Conservation (phyloP, 1,284 basidiomycete species). For the Trichosporon sp. region DNA sequence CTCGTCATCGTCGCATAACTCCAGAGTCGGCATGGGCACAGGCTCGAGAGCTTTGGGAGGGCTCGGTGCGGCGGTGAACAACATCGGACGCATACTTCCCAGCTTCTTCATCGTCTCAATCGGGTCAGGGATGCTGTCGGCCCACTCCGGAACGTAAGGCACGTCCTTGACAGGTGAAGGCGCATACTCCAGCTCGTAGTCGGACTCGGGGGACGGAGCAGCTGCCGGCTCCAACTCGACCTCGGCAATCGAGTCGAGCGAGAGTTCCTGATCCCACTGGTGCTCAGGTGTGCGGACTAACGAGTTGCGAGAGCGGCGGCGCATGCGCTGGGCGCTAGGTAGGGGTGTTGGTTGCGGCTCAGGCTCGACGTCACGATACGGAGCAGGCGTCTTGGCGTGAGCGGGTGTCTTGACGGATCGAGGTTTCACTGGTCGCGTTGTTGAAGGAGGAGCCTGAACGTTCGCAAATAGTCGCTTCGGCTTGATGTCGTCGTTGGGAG, state of each 20-base stretch:
- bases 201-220: background rate
- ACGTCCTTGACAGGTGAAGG: slow-evolving; percentile 6
- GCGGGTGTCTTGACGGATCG: slow-evolving; percentile 11
- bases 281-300: slow-evolving; percentile 1
- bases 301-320: slow-evolving; percentile 19
- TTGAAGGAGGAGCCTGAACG: slow-evolving; percentile 1
- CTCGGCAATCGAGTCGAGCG: slow-evolving; percentile 34
- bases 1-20: slow-evolving; percentile 8
- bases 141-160: slow-evolving; percentile 17
- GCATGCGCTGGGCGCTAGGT: slow-evolving; percentile 33
- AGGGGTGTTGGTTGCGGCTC: slow-evolving; percentile 32
- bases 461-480: slow-evolving; percentile 20
- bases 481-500: slow-evolving; percentile 16
- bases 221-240: slow-evolving; percentile 14
- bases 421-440: slow-evolving; percentile 1
- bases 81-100: slow-evolving; percentile 10
- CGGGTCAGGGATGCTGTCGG: slow-evolving; percentile 10
- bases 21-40: background rate
- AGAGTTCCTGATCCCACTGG: slow-evolving; percentile 38
- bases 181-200: slow-evolving; percentile 19
- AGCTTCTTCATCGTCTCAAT: slow-evolving; percentile 12
- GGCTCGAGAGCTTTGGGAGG: background rate
- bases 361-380: slow-evolving; percentile 1
- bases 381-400: slow-evolving; percentile 10
- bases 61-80: background rate